Base-by-base conservation (phyloP, 2,329 filamentous ascomycete genomes). In the Triangularia setosa region DNA sequence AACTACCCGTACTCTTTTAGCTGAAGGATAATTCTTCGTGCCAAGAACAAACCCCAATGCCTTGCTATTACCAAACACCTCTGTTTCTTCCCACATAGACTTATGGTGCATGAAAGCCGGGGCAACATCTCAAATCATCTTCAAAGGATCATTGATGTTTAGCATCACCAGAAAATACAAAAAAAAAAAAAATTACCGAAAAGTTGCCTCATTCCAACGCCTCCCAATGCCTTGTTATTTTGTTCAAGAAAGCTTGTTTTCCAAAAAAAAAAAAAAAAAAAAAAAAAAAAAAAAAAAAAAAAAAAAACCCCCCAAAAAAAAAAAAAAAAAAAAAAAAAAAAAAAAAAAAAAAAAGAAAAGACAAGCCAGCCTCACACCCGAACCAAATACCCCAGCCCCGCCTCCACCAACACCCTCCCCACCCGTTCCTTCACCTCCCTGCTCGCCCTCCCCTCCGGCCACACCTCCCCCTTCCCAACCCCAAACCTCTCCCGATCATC, bases 21-120 rank as follows among this genome's bases (percentile, higher is more conserved):
- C 79, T 84, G 82, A 84, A 84, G 83, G 82, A 84, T 78, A 76
- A 76, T 78, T 58, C 58, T 77, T 78, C 82, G 82, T 84, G 83
- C 83, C 83, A 79, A 85, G 78, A 84, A 75, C 68, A 72, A 80
- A 70, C 44, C 69, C 40, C 30, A 12, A 40, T 48, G 75, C 80
- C 80, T 77, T 77, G 78, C 77, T 79, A 84, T 84, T 84, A 85
- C 83, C 82, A 84, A 84, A 83, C 82, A 83, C 81, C 79, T 78
- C 73, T 75, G 79, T 73, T 67, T 12, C 65, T 71, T 64, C 60
- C 64, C 68, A 69, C 75, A 66, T 76, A 76, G 75, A 78, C 75
- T 75, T 72, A 67, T 74, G 82, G 82, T 83, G 82, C 81, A 84
- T 84, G 83, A 84, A 84, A 80, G 79, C 79, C 73, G n/a, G 74